Base-by-base conservation (phyloP, 208 protist genomes). In the Zelonia costaricensis region DNA sequence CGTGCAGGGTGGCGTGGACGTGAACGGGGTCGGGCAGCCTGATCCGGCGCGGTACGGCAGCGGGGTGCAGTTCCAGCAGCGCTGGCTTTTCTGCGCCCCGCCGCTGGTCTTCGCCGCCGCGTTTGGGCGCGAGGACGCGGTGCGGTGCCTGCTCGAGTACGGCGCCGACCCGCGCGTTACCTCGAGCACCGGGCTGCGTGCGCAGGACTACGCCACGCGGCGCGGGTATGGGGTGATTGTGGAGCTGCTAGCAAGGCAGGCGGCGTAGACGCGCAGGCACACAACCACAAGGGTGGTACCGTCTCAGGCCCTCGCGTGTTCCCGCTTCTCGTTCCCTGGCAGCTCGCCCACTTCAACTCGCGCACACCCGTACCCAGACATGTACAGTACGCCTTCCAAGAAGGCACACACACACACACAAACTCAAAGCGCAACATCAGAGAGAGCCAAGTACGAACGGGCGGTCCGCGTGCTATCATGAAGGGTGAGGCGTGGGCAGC, bases 121-220 rank as follows among this genome's bases (percentile, higher is more conserved):
- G 23, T 93, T 88, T 44, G 82, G 84, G 6, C 74, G 91, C 16
- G 86, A 94, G 69, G 75, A 79, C 5, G 91, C 91, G 8, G 85
- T 94, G 12, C 60, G 42, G 15, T 75, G 71, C n/a, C 72, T 96
- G 18, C 48, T 96, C 13, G 52, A 16, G 20, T 69, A 80, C 45
- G 83, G 84, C 3, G 91, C 87, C 2, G 63, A 93, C 47, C 23
- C 64, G 13, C 12, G 54, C 20, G 56, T 56, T 46, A 30, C 48
- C 31, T 89, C 85, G 15, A 80, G 72, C 10, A 92, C 91, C 0
- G 83, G 87, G 20, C 58, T 92, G 23, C 80, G 71, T 31, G 73
- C 87, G 12, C 15, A 48, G 9, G 87, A 93, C 18, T 94, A 94
- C 74, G 91, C 91, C 4, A 51, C 54, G 49, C 72, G 77, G 45